Evolutionary conservation across 1,139 yeast genomes (phyloP).

Genomic region (Scheffersomyces segobiensis): DNA sequence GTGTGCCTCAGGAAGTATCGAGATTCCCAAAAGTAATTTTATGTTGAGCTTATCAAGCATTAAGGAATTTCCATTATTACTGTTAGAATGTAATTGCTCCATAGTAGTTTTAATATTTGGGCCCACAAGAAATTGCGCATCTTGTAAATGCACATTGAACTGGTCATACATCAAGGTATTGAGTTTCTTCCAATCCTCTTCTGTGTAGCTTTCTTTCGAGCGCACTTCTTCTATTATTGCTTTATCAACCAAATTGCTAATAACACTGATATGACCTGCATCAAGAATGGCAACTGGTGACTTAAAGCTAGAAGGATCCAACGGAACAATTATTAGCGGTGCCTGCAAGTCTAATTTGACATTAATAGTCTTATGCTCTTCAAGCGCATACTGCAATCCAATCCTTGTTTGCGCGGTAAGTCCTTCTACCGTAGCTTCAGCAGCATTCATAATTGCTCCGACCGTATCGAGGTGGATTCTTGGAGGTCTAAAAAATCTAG

Average conservation of each 20-base stretch:
- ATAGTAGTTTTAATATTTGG: slow-evolving; percentile 77
- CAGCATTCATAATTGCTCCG: slow-evolving; percentile 91
- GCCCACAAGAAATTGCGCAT: slow-evolving; percentile 88
- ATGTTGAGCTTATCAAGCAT: slow-evolving; percentile 78
- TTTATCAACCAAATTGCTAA: slow-evolving; percentile 78
- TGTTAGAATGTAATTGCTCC: slow-evolving; percentile 59
- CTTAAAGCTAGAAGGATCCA: slow-evolving; percentile 75
- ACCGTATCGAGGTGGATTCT: slow-evolving; percentile 83
- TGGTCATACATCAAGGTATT: slow-evolving; percentile 88
- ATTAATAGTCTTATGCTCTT: slow-evolving; percentile 89
- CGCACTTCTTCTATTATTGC: slow-evolving; percentile 71
- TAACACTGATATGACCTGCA: slow-evolving; percentile 91
- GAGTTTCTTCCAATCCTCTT: slow-evolving; percentile 69
- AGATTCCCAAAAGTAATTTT: slow-evolving; percentile 72
- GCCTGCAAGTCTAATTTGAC: slow-evolving; percentile 89
- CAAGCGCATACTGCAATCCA: slow-evolving; percentile 90
- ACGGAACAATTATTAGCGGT: slow-evolving; percentile 86
- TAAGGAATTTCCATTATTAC: slow-evolving; percentile 40
- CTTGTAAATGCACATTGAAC: slow-evolving; percentile 72
- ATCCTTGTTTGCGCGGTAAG: slow-evolving; percentile 85
- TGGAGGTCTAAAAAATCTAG: slow-evolving; percentile 82
- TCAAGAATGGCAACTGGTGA: slow-evolving; percentile 91
- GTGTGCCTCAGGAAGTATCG: slow-evolving; percentile 79
- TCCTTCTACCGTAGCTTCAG: slow-evolving; percentile 93
- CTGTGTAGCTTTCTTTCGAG: slow-evolving; percentile 64